Base-by-base conservation (phyloP, 163 green algal species). In the Chlamydomonas reinhardtii region DNA sequence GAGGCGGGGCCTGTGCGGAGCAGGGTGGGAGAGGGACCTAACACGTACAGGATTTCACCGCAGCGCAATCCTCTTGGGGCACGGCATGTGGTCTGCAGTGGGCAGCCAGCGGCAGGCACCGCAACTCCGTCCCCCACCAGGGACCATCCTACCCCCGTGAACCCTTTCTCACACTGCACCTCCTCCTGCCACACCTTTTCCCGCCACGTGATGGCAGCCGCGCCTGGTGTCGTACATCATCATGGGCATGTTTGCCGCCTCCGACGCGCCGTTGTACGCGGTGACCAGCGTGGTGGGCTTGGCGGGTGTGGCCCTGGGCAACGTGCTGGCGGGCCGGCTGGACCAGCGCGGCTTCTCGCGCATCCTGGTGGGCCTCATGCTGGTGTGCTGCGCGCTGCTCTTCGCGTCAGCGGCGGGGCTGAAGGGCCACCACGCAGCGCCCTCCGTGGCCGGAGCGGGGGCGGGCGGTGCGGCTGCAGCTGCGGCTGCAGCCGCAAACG, bases 301-400 rank as follows among this genome's bases (percentile, higher is more conserved):
- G 19, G 34, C 48, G 39, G 89, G 85, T 48, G 54, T 90, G 69
- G 61, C 22, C 22, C 17, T 91, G 0, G 89, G 89, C 74, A 81
- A 82, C 54, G 9, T 43, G 32, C 22, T 89, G 32, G 84, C 79
- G 5, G 39, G 66, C 2, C 59, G 69, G 9, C 74, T 91, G 29
- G 69, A 91, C 54, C 89, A 92, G 89, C 20, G 24, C 17, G 76
- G 56, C n/a, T 92, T 92, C 74, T 76, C 61, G 29, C 59, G 70
- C 19, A 25, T 91, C 16, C 29, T 92, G 78, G 74, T 83, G n/a
- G 78, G 19, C 6, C 88, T 92, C 4, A 92, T 92, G 88, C 6
- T 86, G 15, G 32, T 90, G 37, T 92, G 88, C 84, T 92, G 88
- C 72, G 11, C n/a, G 20, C 68, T 91, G 68, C 68, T 92, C 25